Percentiles rank a stretch among this genome's conserved stretches.
Conservation (phyloP, 192 early-diverging fungal genomes). For the Rhizophlyctis rosea region DNA sequence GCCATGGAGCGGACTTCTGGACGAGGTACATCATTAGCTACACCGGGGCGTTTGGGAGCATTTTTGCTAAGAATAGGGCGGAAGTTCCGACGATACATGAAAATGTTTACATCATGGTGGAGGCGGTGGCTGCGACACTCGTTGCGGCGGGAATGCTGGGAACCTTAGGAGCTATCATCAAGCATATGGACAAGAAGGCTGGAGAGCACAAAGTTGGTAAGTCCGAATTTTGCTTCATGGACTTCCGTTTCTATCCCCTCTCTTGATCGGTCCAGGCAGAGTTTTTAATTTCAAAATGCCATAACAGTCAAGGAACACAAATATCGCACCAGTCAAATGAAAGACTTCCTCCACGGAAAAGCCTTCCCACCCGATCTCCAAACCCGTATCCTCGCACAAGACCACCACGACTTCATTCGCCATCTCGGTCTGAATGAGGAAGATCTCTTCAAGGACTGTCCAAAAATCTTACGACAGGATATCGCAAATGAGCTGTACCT, state of each 20-base stretch:
- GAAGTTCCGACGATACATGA: conserved; percentile 12
- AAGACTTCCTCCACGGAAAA: conserved; percentile 8
- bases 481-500: conserved; percentile 22
- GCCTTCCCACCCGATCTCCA: conserved; percentile 19
- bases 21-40: conserved; percentile 13
- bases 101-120: conserved; percentile 12
- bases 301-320: background rate
- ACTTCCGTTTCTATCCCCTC: background rate
- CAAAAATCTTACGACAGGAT: conserved; percentile 13
- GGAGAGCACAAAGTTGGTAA: conserved; percentile 7
- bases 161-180: conserved; percentile 18
- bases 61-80: conserved; percentile 8
- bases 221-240: background rate
- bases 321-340: conserved; percentile 1
- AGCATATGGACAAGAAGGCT: conserved; percentile 11
- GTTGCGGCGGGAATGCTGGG: conserved; percentile 21
- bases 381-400: conserved; percentile 15
- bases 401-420: conserved; percentile 13
- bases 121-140: conserved; percentile 10
- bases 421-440: conserved; percentile 25
- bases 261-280: background rate
- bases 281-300: too few species aligned
- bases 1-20: conserved; percentile 1
- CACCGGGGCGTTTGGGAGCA: background rate
- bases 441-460: conserved; percentile 19